A percentile compares a stretch with the other conserved stretches of the same genome.
These are phyloP conservation scores for Mercurialis annua DNA, from an alignment of 345 rosid genomes.

Conservation along the genomic window DNA sequence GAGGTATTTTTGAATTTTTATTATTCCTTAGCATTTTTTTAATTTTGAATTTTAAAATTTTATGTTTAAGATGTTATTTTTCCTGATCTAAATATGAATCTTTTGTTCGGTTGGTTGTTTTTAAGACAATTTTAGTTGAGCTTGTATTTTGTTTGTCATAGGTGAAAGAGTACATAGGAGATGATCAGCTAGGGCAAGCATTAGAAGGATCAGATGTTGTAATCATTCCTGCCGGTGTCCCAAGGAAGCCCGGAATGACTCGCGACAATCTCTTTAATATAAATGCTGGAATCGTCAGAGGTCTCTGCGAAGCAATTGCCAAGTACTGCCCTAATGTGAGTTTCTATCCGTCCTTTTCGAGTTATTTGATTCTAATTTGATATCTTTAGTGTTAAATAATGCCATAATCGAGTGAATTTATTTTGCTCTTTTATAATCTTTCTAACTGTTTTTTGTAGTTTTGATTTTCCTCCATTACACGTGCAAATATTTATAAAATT, in stretches of 20 bases:
- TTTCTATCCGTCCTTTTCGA: conserved; percentile 3
- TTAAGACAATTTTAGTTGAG: too few species aligned
- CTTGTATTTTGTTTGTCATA: conserved; percentile 14
- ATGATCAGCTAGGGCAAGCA: conserved; percentile 66
- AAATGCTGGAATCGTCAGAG: conserved; percentile 83
- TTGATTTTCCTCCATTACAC: too few species aligned
- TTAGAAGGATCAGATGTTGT: conserved; percentile 73
- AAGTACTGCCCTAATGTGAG: conserved; percentile 79
- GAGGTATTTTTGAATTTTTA: conserved; percentile 33
- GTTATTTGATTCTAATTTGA: too few species aligned
- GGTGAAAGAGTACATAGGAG: conserved; percentile 66
- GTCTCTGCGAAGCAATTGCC: conserved; percentile 61
- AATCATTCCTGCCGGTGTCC: conserved; percentile 84
- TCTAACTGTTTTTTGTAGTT: too few species aligned
- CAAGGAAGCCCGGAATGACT: conserved; percentile 91
- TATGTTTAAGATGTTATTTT: too few species aligned
- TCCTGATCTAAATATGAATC: too few species aligned
- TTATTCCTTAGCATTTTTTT: background rate
- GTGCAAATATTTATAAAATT: too few species aligned
- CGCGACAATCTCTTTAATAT: conserved; percentile 92
- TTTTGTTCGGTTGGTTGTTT: too few species aligned
- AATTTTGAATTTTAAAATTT: background rate
- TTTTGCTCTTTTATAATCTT: too few species aligned
- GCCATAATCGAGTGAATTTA: too few species aligned
- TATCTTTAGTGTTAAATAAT: too few species aligned